Conservation (phyloP, 129 eudicot species). For the Chrysanthemum lavandulifolium region DNA sequence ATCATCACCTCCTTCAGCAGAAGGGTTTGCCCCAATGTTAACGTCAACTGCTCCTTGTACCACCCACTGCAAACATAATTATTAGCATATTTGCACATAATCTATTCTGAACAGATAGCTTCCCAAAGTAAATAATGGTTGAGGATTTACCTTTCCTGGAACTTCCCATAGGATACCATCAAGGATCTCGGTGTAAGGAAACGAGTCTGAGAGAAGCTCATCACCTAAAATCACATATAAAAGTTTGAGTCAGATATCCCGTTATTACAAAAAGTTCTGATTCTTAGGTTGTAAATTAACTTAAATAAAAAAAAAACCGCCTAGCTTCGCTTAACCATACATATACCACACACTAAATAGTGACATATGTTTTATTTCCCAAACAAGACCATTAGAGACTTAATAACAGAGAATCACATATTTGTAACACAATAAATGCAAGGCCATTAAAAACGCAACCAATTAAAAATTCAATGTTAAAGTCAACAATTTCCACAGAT, state of each 20-base stretch:
- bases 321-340: neutral
- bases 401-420: neutral
- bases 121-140: neutral
- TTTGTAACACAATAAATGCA: neutral
- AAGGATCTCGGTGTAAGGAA: constrained; percentile 53
- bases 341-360: neutral
- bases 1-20: constrained; percentile 63
- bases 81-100: neutral
- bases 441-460: neutral
- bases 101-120: neutral
- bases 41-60: constrained; percentile 60
- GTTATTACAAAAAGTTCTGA: neutral
- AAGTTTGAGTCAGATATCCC: neutral
- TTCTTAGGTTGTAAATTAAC: too few species aligned
- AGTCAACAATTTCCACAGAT: too few species aligned
- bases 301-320: neutral
- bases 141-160: constrained; percentile 53
- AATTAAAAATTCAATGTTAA: too few species aligned
- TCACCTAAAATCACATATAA: constrained; percentile 41
- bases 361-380: neutral
- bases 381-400: neutral
- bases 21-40: constrained; percentile 67
- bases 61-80: constrained; percentile 52
- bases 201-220: constrained; percentile 72
- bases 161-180: constrained; percentile 70